phyloP scores from a whole-genome alignment of 805 yeast species.

The Pichia rugopelliculosa region DNA sequence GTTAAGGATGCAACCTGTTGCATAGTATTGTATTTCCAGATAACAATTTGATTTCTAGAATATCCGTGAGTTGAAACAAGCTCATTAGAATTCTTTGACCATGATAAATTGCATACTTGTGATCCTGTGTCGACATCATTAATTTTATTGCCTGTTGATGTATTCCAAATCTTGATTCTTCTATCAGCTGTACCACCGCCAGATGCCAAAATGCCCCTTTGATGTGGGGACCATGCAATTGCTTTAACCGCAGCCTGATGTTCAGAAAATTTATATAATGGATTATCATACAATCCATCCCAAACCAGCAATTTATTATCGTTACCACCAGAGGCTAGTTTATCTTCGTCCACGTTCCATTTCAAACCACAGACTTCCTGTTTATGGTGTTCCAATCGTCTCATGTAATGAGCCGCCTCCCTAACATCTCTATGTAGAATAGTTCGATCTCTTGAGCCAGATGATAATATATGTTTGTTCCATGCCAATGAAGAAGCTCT shows the following conservation, averaged over 20 bases:
- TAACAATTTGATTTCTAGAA: conserved; percentile 78
- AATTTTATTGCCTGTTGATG: conserved; percentile 63
- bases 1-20: conserved; percentile 88
- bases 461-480: conserved; percentile 83
- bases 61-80: conserved; percentile 93
- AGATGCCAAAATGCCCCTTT: conserved; percentile 83
- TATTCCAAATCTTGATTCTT: conserved; percentile 86
- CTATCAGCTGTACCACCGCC: conserved; percentile 98
- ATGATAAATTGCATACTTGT: conserved; percentile 87
- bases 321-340: conserved; percentile 92
- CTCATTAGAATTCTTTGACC: conserved; percentile 92
- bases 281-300: conserved; percentile 68
- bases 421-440: conserved; percentile 91
- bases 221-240: conserved; percentile 96
- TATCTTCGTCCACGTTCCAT: conserved; percentile 90
- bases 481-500: conserved; percentile 87
- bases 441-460: conserved; percentile 81
- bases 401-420: conserved; percentile 71
- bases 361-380: conserved; percentile 96
- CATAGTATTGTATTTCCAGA: conserved; percentile 93
- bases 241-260: conserved; percentile 97
- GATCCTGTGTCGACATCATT: conserved; percentile 91
- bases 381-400: conserved; percentile 60
- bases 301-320: conserved; percentile 83
- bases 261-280: conserved; percentile 67